Evolutionary conservation across 306 rosid species (phyloP), one percentile per base, ranked within the genome.

Genomic region (Sphenostylis stenocarpa): DNA sequence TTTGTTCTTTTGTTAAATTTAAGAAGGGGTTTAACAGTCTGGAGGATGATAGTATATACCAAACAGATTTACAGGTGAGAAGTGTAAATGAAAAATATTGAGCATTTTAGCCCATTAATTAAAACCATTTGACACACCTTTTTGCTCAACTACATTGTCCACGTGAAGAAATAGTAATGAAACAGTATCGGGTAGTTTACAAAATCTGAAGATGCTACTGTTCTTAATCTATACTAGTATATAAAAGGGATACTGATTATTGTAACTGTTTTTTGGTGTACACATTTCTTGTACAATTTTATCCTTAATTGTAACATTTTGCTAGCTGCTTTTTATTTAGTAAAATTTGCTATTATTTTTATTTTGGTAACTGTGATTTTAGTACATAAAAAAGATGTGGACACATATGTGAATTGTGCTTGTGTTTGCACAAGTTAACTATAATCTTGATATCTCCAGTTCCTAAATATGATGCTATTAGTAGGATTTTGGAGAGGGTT

Each of bases 51-150:
- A 65, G 45, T 43, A 44, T 55, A 16, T 36, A 56, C 56, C 55
- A 16, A 73, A 74, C 14, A 44, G 55, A 66, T 80, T 67, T 70
- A 55, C 11, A 14, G 15, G 44, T 28, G 62, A 63, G 73, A 52
- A 28, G 45, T 6, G 38, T 34, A 48, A 79, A 36, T n/a, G n/a
- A n/a, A 69, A 28, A n/a, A 31, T 7, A 8, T 44, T 52, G 26
- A 36, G 52, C 45, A 49, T 17, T 55, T 28, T 44, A 53, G 52
- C 24, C 23, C 24, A 43, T 56, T 29, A 17, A 53, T 41, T 29
- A 13, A 55, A 65, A 51, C 56, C 17, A 11, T 3, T 52, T 52
- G 41, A 67, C 15, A 15, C 36, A 13, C 28, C 34, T 48, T 16
- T 44, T 49, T 38, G 17, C 29, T 45, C 41, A 57, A 67, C 49